Conservation (phyloP, 2,329 filamentous ascomycete species). For the Polytolypa hystricis region DNA sequence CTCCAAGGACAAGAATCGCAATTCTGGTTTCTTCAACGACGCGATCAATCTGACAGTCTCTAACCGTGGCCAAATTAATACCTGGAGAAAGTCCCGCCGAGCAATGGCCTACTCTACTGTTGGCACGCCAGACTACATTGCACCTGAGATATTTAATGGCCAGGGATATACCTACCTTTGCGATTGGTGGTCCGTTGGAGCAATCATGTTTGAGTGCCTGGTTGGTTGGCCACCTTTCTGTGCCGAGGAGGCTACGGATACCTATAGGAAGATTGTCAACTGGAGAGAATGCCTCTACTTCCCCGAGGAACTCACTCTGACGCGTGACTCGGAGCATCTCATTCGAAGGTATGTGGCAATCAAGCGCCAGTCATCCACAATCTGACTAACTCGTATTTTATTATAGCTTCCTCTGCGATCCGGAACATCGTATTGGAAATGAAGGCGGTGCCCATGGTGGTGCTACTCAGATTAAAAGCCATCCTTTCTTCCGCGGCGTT, state of each 20-base stretch:
- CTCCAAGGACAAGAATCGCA: constrained; percentile 64
- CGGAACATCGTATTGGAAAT: constrained; percentile 80
- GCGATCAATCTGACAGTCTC: constrained; percentile 97
- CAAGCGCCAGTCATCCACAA: too few relatives aligned
- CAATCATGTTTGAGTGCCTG: constrained; percentile 99
- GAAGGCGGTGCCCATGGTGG: constrained; percentile 50
- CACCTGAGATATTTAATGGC: constrained; percentile 93
- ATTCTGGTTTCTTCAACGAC: constrained; percentile 81
- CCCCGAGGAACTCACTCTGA: constrained; percentile 85
- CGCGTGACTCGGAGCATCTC: constrained; percentile 78
- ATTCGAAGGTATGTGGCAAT: constrained; percentile 62
- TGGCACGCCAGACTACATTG: constrained; percentile 96
- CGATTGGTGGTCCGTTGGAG: constrained; percentile 98
- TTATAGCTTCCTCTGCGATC: constrained; percentile 77
- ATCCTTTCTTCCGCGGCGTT: constrained; percentile 93
- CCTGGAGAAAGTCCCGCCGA: constrained; percentile 90
- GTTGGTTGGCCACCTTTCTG: constrained; percentile 99
- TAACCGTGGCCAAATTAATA: constrained; percentile 96
- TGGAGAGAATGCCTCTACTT: constrained; percentile 95
- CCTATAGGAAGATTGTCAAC: constrained; percentile 98
- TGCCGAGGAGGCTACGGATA: constrained; percentile 93
- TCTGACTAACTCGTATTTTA: too few relatives aligned
- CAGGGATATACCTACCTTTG: constrained; percentile 94
- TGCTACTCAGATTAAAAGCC: constrained; percentile 82
- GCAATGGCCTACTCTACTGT: constrained; percentile 98